Base-by-base conservation (phyloP, 352 stramenopile genomes). In the Pythium scleroteichum region DNA sequence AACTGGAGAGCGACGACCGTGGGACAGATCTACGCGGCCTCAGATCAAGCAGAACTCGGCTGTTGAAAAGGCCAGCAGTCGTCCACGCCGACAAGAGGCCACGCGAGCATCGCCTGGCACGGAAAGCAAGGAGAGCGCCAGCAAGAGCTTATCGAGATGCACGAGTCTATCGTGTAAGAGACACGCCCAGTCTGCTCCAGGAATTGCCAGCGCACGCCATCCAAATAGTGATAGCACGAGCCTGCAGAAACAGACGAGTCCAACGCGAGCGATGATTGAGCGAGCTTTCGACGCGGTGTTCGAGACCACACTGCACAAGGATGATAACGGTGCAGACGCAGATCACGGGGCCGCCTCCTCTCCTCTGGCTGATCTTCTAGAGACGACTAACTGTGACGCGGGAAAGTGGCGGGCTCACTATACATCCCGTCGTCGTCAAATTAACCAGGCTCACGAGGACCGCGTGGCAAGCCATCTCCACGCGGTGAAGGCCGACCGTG, bases 1-100 rank as follows among this genome's bases (percentile, higher is more conserved):
- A 24, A 16, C 17, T 7, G 23, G 44, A 33, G 41, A 32, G 19
- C 69, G 65, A 41, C 62, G 58, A 22, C 55, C 71, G 51, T 86
- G 79, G 79, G 83, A 88, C 53, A 70, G 62, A 27, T 88, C 76
- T 22, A 86, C 72, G 29, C 68, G 72, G 20, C 62, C 80, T 17
- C 42, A 53, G 1, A 54, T 59, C 8, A 49, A 53, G 0, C 55
- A 40, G 26, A 53, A 42, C 9, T 38, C 45, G 33, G 12, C 3
- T 17, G 42, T 3, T 12, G 42, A 32, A 5, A 49, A 49, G 19
- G 6, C 4, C 42, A 3, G 5, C 12, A 2, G 26, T 10, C 46
- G 24, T 22, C 29, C 14, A 24, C 10, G 24, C 10, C 9, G 26
- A 16, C 35, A 13, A 48, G n/a, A 29, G 39, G 42, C 35, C 22